These are phyloP conservation scores for Ophiostoma triangulosporum DNA, from an alignment of 2,329 filamentous ascomycete species.

Conservation along the genomic window DNA sequence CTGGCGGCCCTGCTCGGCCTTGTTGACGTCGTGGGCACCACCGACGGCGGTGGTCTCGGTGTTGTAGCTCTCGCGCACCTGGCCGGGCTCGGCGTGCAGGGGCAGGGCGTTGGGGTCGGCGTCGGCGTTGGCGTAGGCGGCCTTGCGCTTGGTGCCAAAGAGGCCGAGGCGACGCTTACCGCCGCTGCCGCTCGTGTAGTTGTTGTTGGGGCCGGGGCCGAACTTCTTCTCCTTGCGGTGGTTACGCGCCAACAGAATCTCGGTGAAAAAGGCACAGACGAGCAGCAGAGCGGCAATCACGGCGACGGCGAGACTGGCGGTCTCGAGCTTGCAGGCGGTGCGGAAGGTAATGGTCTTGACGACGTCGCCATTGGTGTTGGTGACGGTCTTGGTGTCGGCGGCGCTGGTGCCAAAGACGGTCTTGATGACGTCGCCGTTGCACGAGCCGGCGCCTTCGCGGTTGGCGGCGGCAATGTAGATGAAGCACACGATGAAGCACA, in stretches of 20 bases:
- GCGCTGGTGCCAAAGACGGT: slow-evolving; percentile 58
- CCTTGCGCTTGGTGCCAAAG: slow-evolving; percentile 17
- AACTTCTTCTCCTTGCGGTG: slow-evolving; percentile 26
- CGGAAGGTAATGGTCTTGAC: slow-evolving; percentile 34
- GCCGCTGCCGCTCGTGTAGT: slow-evolving; percentile 26
- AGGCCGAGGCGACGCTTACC: slow-evolving; percentile 18
- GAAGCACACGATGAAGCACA: slow-evolving; percentile 63
- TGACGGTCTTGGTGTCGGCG: slow-evolving; percentile 32
- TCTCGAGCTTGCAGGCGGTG: slow-evolving; percentile 59
- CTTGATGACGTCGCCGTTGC: slow-evolving; percentile 40
- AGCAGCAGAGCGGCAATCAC: slow-evolving; percentile 51
- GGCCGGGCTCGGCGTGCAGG: slow-evolving; percentile 18
- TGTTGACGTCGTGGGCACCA: neutral
- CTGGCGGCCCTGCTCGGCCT: neutral
- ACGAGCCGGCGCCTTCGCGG: slow-evolving; percentile 52
- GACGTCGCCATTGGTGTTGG: slow-evolving; percentile 33
- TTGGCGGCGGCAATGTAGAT: slow-evolving; percentile 71
- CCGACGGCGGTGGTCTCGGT: slow-evolving; percentile 22
- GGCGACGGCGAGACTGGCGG: slow-evolving; percentile 61
- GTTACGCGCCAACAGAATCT: slow-evolving; percentile 19
- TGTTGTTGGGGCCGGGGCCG: slow-evolving; percentile 27
- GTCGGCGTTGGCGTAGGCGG: slow-evolving; percentile 3
- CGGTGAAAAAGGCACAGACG: slow-evolving; percentile 16
- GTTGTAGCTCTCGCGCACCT: slow-evolving; percentile 22
- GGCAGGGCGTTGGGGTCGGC: slow-evolving; percentile 22